Evolutionary conservation across 1,284 basidiomycete genomes (phyloP).

Genomic region (Sanghuangporus weigelae): DNA sequence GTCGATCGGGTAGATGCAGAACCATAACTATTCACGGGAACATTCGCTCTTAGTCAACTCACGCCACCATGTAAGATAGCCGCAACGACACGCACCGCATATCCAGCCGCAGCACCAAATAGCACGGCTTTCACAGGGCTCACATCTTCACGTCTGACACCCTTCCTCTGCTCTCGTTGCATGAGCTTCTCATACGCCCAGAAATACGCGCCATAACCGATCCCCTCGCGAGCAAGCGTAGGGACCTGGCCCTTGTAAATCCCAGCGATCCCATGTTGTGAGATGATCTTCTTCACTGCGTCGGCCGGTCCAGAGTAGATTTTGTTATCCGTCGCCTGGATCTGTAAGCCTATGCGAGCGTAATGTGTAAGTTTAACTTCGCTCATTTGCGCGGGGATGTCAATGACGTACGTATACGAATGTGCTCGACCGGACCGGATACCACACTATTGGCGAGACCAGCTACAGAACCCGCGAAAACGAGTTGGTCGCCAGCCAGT

Average conservation of each 20-base stretch:
- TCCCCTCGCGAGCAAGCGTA: slow-evolving; percentile 82
- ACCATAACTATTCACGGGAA: slow-evolving; percentile 57
- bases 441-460: slow-evolving; percentile 91
- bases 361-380: not conserved
- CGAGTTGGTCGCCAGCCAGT: slow-evolving; percentile 64
- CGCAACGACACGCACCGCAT: slow-evolving; percentile 52
- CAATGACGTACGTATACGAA: slow-evolving; percentile 80
- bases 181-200: slow-evolving; percentile 91
- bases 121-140: slow-evolving; percentile 71
- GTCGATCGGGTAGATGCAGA: slow-evolving; percentile 87
- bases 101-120: slow-evolving; percentile 85
- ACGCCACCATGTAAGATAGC: not conserved
- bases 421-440: slow-evolving; percentile 95
- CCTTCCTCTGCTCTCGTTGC: slow-evolving; percentile 71
- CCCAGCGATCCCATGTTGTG: slow-evolving; percentile 71
- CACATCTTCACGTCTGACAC: slow-evolving; percentile 71
- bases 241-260: slow-evolving; percentile 93
- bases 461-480: slow-evolving; percentile 76
- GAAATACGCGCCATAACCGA: slow-evolving; percentile 89
- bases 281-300: slow-evolving; percentile 78
- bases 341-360: slow-evolving; percentile 61
- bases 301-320: slow-evolving; percentile 82
- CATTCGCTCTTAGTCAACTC: not conserved
- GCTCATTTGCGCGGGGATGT: not conserved
- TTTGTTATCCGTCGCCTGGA: slow-evolving; percentile 71